These are phyloP conservation scores for Biscogniauxia sp. DNA, from an alignment of 2,329 filamentous ascomycete species.

Conservation along the genomic window DNA sequence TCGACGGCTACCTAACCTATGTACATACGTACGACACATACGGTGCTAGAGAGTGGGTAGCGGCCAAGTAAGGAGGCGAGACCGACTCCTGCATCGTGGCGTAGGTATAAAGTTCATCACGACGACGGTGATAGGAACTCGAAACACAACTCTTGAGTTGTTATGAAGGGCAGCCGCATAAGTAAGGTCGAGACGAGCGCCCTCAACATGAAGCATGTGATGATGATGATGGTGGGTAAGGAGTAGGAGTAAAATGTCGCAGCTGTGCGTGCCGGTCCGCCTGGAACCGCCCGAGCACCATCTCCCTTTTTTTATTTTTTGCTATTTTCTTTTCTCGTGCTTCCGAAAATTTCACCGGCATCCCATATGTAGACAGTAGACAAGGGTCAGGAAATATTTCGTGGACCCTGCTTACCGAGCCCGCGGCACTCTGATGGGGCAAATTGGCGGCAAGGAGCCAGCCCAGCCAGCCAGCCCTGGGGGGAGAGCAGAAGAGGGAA, in stretches of 20 bases:
- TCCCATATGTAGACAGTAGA: not conserved
- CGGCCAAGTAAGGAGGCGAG: not conserved
- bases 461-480: not conserved
- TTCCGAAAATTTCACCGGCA: not conserved
- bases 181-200: not conserved
- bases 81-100: not conserved
- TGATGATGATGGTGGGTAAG: no score
- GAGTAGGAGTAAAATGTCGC: no score
- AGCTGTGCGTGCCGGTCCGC: not conserved
- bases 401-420: conserved; percentile 21
- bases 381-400: conserved; percentile 5
- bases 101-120: not conserved
- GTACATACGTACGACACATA: not conserved
- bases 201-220: not conserved
- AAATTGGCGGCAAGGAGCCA: conserved; percentile 14
- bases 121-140: not conserved
- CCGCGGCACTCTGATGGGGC: conserved; percentile 13
- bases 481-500: not conserved
- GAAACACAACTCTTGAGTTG: not conserved
- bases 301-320: not conserved
- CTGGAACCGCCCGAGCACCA: conserved; percentile 1
- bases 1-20: not conserved
- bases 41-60: not conserved
- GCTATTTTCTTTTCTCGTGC: not conserved
- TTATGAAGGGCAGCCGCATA: not conserved